Base-by-base conservation (phyloP, 257 asterid species). In the Nicotiana attenuata region DNA sequence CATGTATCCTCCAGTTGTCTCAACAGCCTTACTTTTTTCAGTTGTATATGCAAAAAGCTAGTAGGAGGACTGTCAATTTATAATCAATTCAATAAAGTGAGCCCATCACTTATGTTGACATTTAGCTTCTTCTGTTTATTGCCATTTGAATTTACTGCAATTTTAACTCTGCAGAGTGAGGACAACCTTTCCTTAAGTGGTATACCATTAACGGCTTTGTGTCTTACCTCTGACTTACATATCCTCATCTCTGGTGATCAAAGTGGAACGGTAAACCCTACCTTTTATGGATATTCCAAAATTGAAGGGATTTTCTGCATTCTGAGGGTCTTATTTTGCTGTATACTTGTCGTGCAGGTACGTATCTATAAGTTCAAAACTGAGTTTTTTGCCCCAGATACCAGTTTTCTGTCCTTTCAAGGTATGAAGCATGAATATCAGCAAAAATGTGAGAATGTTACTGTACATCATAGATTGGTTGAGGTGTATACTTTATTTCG, bases 231-330 rank as follows among this genome's bases (percentile, higher is more conserved):
- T 61, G 93, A 96, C 47, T 87, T 90, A 2, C 91, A 83, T 78
- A 26, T 83, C 77, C 94, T 96, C 73, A 85, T 96, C 57, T 88
- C 98, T 15, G 99, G 99, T 81, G 99, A 96, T 88, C 92, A 92
- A 89, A 92, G 89, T 86, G 99, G 98, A 90, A 88, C 13, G 86
- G 99, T 96, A 87, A 28, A 82, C 53, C 56, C 56, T 61, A 76
- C 76, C 15, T 85, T 33, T 81, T 80, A 45, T 81, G 64, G 81
- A 65, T 60, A 77, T 65, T 15, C 65, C 28, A 45, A 17, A 57
- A 57, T 8, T 35, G 13, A 78, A 81, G 41, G 71, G 22, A 73
- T 19, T 75, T 10, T 82, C 57, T 76, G 13, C 47, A 38, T 33
- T 77, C 47, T 47, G 35, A 16, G 35, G 67, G 61, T 79, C 59